Conservation (phyloP, 2,329 filamentous ascomycete genomes). For the Blastomyces gilchristii region DNA sequence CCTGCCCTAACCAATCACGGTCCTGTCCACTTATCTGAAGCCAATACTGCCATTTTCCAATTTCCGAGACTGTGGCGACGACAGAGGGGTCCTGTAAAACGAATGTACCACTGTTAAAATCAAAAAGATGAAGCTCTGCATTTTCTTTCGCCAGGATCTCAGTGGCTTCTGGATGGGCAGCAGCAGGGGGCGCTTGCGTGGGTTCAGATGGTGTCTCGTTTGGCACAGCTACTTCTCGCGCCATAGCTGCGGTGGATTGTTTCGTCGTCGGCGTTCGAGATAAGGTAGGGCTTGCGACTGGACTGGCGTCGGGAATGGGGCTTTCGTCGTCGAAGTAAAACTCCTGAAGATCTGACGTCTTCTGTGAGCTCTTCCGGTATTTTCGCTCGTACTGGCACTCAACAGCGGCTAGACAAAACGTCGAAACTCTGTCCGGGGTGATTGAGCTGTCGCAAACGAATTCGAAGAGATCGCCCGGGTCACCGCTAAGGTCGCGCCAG, state of each 20-base stretch:
- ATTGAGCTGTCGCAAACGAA: constrained; percentile 82
- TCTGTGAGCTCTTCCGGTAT: constrained; percentile 67
- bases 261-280: constrained; percentile 28
- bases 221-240: constrained; percentile 31
- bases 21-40: constrained; percentile 69
- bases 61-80: constrained; percentile 69
- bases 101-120: constrained; percentile 79
- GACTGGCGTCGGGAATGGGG: constrained; percentile 51
- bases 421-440: constrained; percentile 58
- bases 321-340: constrained; percentile 65
- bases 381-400: constrained; percentile 98
- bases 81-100: constrained; percentile 66
- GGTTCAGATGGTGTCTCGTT: constrained; percentile 36
- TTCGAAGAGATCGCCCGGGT: constrained; percentile 91
- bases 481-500: constrained; percentile 90
- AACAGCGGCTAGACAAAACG: constrained; percentile 71
- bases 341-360: constrained; percentile 70
- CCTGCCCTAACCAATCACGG: constrained; percentile 76
- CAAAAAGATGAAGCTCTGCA: constrained; percentile 86
- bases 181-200: constrained; percentile 51
- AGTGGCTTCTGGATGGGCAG: constrained; percentile 53
- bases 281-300: constrained; percentile 41
- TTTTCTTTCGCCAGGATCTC: constrained; percentile 65
- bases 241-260: constrained; percentile 37
- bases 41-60: constrained; percentile 93